A percentile compares a stretch with the other conserved stretches of the same genome.
phyloP scores from a whole-genome alignment of 768 basidiomycete species.

The Suillus sp. region DNA sequence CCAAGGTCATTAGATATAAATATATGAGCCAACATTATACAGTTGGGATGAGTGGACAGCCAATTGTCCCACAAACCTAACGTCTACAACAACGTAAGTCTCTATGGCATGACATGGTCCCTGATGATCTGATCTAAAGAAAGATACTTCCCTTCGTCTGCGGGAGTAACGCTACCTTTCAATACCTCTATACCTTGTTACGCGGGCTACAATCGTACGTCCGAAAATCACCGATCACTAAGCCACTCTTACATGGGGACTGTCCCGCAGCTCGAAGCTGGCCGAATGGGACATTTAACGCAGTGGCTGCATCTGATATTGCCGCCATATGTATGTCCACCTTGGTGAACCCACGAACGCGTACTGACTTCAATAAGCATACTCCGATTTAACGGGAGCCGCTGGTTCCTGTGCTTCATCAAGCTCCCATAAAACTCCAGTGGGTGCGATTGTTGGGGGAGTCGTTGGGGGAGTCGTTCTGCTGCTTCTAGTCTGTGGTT shows the following conservation, averaged over 20 bases:
- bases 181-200: constrained; percentile 27
- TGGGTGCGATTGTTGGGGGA: constrained; percentile 26
- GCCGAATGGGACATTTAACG: constrained; percentile 21
- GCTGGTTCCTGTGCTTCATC: constrained; percentile 12
- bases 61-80: constrained; percentile 19
- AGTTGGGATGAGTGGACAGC: constrained; percentile 28
- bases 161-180: constrained; percentile 12
- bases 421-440: constrained; percentile 10
- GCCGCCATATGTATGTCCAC: constrained; percentile 20
- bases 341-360: not conserved
- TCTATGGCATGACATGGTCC: not conserved
- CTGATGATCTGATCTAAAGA: not conserved
- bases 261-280: constrained; percentile 24
- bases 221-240: not conserved
- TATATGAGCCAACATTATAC: constrained; percentile 8
- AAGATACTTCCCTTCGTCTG: constrained; percentile 27
- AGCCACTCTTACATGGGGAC: constrained; percentile 4
- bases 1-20: not conserved
- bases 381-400: constrained; percentile 24
- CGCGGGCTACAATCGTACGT: constrained; percentile 27
- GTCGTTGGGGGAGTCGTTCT: constrained; percentile 23
- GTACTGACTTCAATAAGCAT: constrained; percentile 14
- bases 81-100: constrained; percentile 23
- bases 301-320: constrained; percentile 18
- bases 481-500: constrained; percentile 19